These are phyloP conservation scores for Periconia macrospinosa DNA, from an alignment of 2,329 filamentous ascomycete genomes.

Conservation along the genomic window DNA sequence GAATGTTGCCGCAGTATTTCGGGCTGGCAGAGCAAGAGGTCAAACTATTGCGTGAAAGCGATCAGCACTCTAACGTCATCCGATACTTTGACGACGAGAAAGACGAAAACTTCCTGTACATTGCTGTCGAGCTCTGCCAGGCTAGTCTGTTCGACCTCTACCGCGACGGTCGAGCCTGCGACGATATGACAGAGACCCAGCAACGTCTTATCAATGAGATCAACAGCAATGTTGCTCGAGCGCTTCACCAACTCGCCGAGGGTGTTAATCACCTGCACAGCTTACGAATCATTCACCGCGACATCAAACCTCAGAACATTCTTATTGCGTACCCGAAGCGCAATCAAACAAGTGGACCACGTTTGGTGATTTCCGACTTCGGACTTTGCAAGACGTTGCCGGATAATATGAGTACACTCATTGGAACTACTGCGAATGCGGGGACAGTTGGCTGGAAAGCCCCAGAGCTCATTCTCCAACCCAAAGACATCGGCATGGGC, in stretches of 20 bases:
- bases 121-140: conserved; percentile 90
- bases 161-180: conserved; percentile 59
- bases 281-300: conserved; percentile 92
- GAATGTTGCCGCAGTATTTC: conserved; percentile 94
- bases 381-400: conserved; percentile 97
- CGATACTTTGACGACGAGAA: conserved; percentile 93
- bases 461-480: conserved; percentile 78
- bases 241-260: conserved; percentile 85
- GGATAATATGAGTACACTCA: conserved; percentile 89
- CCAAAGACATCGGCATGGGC: conserved; percentile 45
- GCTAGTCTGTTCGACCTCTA: conserved; percentile 92
- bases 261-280: conserved; percentile 88
- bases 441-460: conserved; percentile 97
- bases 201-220: conserved; percentile 71
- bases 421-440: conserved; percentile 90
- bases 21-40: conserved; percentile 96
- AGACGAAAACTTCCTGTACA: conserved; percentile 89
- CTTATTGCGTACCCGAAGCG: conserved; percentile 73
- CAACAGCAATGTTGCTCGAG: conserved; percentile 73
- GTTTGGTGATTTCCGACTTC: conserved; percentile 96
- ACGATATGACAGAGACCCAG: conserved; percentile 61
- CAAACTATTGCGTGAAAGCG: conserved; percentile 83
- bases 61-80: conserved; percentile 95
- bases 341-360: conserved; percentile 69
- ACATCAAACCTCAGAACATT: conserved; percentile 97